Conservation (phyloP, 805 yeast species). For the Candida michaelii region DNA sequence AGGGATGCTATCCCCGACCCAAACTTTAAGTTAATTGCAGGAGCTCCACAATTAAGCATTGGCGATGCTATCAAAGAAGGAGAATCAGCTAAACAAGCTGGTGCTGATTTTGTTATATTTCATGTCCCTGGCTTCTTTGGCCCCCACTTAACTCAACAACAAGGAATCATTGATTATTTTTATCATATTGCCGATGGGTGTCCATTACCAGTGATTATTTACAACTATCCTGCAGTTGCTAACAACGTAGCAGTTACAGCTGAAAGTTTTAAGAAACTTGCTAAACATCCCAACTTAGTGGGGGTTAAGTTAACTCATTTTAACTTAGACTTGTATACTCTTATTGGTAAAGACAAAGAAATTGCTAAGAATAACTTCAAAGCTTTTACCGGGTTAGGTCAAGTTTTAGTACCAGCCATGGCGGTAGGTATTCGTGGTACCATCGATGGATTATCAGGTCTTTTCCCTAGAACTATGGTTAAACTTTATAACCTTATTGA, state of each 20-base stretch:
- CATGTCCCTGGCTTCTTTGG: slow-evolving; percentile 39
- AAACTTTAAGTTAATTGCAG: slow-evolving; percentile 32
- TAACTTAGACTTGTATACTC: slow-evolving; percentile 21
- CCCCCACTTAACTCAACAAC: slow-evolving; percentile 27
- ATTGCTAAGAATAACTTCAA: slow-evolving; percentile 19
- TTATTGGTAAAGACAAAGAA: slow-evolving; percentile 18
- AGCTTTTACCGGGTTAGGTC: slow-evolving; percentile 28
- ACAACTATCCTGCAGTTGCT: slow-evolving; percentile 37
- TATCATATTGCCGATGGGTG: slow-evolving; percentile 28
- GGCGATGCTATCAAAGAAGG: slow-evolving; percentile 27
- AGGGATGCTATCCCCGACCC: slow-evolving; percentile 30
- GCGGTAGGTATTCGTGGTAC: slow-evolving; percentile 24
- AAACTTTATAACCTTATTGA: slow-evolving; percentile 16
- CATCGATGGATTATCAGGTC: slow-evolving; percentile 25
- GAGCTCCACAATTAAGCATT: slow-evolving; percentile 27
- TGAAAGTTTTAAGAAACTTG: slow-evolving; percentile 23
- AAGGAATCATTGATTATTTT: slow-evolving; percentile 32
- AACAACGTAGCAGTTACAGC: slow-evolving; percentile 28
- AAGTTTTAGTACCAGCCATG: slow-evolving; percentile 24
- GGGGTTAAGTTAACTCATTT: slow-evolving; percentile 32
- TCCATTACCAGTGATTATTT: slow-evolving; percentile 34
- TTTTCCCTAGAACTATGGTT: slow-evolving; percentile 24
- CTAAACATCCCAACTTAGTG: slow-evolving; percentile 34
- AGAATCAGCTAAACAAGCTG: slow-evolving; percentile 25
- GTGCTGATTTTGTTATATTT: slow-evolving; percentile 34